Base-by-base conservation (phyloP, 2,329 filamentous ascomycete species). In the Coleophoma crateriformis region DNA sequence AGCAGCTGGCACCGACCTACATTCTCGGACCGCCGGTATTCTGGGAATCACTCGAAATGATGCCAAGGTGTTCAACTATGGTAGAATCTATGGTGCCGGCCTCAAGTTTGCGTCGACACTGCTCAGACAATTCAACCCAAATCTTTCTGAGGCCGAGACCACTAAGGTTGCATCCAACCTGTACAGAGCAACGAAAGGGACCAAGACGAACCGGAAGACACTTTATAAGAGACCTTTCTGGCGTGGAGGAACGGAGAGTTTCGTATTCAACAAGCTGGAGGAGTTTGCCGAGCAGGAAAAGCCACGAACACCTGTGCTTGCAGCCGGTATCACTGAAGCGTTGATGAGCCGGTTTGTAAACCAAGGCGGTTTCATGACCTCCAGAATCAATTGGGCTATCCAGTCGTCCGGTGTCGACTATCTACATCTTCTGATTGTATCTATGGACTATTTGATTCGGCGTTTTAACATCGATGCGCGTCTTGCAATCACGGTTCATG, bases 11-110 rank as follows among this genome's bases (percentile, higher is more conserved):
- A 99, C 92, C 0, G 92, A 99, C 67, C 71, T 97, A 49, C 92
- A 99, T 68, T 96, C 91, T 7, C 88, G 92, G 33, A 99, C 94
- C 27, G 95, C 94, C 1, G 78, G 79, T 6, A 99, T 99, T 50
- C 70, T 99, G 2, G 92, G 91, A 7, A 99, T 99, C 53, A 95
- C 90, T 2, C 81, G 94, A 53, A 96, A 96, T 61, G 84, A 96
- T 62, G 94, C 94, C 51, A 99, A 99, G 65, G 83, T 99, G 1
- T 99, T 99, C 76, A 99, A 99, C 67, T 99, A 99, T 61, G 95
- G 95, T 7, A 88, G 95, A 38, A 99, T 99, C 45, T 99, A 99
- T 63, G 95, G 94, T n/a, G 95, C 94, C 4, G 95, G 94, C 0
- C 73, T 97, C 46, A 95, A 90, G 59, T 99, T 99, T 64, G 94